A percentile compares a stretch with the other conserved stretches of the same genome.
Evolutionary conservation across 371 early-diverging fungal species (phyloP).

Genomic region (Rhizopus arrhizus): DNA sequence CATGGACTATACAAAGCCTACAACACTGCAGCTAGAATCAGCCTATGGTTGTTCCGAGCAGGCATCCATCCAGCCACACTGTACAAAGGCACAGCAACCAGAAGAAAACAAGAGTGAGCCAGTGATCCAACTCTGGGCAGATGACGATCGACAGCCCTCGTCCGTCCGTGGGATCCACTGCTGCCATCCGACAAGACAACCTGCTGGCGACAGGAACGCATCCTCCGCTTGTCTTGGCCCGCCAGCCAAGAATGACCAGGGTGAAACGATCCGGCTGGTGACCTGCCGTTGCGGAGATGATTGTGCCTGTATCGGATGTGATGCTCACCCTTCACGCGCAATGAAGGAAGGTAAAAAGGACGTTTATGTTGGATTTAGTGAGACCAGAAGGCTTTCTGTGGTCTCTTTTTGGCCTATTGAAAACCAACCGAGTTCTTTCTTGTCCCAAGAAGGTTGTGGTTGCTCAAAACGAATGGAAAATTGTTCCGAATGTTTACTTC

Average conservation of each 20-base stretch:
- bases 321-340: constrained; percentile 51
- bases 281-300: constrained; percentile 56
- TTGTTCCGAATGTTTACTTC: constrained; percentile 27
- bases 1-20: too few relatives aligned
- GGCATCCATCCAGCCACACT: too few relatives aligned
- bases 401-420: background rate
- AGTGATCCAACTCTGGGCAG: too few relatives aligned
- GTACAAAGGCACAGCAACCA: too few relatives aligned
- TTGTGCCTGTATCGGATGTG: constrained; percentile 52
- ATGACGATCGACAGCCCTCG: background rate
- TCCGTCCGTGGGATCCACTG: background rate
- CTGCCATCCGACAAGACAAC: background rate
- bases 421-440: background rate
- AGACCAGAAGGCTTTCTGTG: background rate
- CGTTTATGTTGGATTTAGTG: constrained; percentile 30
- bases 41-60: too few relatives aligned
- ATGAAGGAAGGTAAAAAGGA: constrained; percentile 44
- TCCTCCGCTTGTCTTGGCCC: constrained; percentile 27
- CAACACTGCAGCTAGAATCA: too few relatives aligned
- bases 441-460: background rate
- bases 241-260: constrained; percentile 32
- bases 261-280: constrained; percentile 38
- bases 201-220: background rate
- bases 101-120: too few relatives aligned
- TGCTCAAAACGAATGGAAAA: constrained; percentile 32